Percentiles rank a stretch among this genome's conserved stretches.
Conservation (phyloP, 2,329 filamentous ascomycete genomes). For the Westerdykella ornata region DNA sequence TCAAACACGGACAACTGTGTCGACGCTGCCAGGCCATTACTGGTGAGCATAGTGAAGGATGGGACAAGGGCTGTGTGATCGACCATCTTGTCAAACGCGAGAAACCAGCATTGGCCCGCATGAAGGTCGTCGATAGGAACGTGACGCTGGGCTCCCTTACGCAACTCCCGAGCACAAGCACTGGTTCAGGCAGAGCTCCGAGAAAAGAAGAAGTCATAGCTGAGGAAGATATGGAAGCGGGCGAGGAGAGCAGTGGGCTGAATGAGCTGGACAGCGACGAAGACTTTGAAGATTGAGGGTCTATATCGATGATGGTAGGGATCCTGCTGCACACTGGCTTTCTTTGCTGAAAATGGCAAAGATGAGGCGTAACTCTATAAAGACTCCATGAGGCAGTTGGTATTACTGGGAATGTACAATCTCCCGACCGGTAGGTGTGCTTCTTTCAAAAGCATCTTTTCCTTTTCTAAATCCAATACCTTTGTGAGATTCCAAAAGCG, state of each 20-base stretch:
- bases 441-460: no score
- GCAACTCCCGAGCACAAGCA: background rate
- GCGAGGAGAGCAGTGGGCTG: constrained; percentile 22
- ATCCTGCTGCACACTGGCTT: background rate
- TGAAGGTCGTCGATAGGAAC: no score
- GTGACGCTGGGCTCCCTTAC: no score
- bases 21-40: constrained; percentile 56
- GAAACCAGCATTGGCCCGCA: background rate
- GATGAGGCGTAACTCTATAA: background rate
- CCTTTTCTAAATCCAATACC: no score
- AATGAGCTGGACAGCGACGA: constrained; percentile 28
- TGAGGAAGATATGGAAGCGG: constrained; percentile 12
- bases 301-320: background rate
- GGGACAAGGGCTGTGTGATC: constrained; percentile 59
- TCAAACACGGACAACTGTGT: constrained; percentile 57
- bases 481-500: no score
- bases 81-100: constrained; percentile 54
- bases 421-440: background rate
- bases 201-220: constrained; percentile 7
- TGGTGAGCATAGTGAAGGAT: constrained; percentile 53
- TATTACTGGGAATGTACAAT: background rate
- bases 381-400: background rate
- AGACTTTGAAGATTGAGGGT: constrained; percentile 1
- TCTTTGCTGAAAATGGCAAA: background rate
- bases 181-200: constrained; percentile 12